phyloP scores from a whole-genome alignment of 2,329 filamentous ascomycete species.

The Cladosporium sp. region DNA sequence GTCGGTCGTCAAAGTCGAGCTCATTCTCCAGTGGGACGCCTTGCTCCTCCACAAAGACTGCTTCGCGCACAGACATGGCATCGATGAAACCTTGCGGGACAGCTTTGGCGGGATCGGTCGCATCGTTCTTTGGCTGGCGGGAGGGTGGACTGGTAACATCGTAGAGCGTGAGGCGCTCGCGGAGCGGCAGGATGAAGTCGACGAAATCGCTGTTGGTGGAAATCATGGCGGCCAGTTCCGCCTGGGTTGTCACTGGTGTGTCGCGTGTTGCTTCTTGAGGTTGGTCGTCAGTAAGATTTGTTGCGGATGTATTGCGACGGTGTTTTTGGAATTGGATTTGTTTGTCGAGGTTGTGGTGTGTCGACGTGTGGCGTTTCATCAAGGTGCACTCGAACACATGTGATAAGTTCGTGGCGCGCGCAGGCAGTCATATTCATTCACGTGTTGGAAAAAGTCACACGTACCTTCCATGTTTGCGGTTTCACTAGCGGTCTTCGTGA shows the following conservation, averaged over 20 bases:
- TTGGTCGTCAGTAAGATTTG: not conserved
- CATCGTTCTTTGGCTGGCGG: conserved; percentile 29
- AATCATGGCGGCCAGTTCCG: conserved; percentile 5
- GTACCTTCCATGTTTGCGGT: conserved; percentile 12
- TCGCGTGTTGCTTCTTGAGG: not conserved
- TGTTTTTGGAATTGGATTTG: not conserved
- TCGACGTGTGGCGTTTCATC: not conserved
- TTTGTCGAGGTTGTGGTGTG: not conserved
- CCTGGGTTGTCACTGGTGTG: not conserved
- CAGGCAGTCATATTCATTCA: not conserved
- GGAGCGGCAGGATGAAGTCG: conserved; percentile 27
- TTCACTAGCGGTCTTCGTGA: not conserved
- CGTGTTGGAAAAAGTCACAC: not conserved
- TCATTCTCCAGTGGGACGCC: conserved; percentile 61
- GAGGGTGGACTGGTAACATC: conserved; percentile 23
- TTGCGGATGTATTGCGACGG: not conserved
- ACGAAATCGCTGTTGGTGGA: conserved; percentile 27
- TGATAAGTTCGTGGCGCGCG: not conserved
- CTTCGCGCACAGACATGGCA: conserved; percentile 54
- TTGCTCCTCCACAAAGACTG: conserved; percentile 58
- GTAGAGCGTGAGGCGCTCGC: conserved; percentile 29
- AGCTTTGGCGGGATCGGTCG: conserved; percentile 20
- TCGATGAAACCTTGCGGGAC: conserved; percentile 47
- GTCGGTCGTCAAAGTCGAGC: conserved; percentile 73
- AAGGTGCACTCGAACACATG: conserved; percentile 7